A percentile compares a stretch with the other conserved stretches of the same genome.
Evolutionary conservation across 2,329 filamentous ascomycete species (phyloP).

Genomic region (Beauveria brongniartii): DNA sequence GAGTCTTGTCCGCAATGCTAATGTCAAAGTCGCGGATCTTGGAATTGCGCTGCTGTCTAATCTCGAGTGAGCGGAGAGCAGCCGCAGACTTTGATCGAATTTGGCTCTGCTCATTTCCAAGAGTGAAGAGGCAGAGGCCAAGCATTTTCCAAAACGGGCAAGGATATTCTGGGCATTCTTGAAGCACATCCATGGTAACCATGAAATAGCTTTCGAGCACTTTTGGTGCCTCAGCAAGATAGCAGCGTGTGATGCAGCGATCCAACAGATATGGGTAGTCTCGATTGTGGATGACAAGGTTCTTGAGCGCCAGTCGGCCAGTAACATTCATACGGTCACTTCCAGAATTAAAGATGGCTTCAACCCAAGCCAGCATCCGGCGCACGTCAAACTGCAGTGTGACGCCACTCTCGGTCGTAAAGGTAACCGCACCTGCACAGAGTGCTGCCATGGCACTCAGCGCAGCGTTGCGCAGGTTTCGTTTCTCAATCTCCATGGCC

Average conservation of each 20-base stretch:
- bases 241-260: slow-evolving; percentile 86
- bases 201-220: slow-evolving; percentile 92
- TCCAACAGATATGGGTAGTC: slow-evolving; percentile 80
- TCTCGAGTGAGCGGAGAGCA: slow-evolving; percentile 72
- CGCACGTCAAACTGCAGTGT: slow-evolving; percentile 84
- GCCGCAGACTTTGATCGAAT: slow-evolving; percentile 82
- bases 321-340: slow-evolving; percentile 91
- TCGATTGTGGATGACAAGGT: slow-evolving; percentile 83
- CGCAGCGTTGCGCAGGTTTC: slow-evolving; percentile 81
- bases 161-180: slow-evolving; percentile 73
- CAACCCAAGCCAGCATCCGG: slow-evolving; percentile 90
- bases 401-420: slow-evolving; percentile 82
- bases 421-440: slow-evolving; percentile 76
- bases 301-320: slow-evolving; percentile 78
- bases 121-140: slow-evolving; percentile 79
- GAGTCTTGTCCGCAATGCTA: slow-evolving; percentile 96
- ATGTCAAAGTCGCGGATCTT: slow-evolving; percentile 97
- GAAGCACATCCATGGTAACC: slow-evolving; percentile 80
- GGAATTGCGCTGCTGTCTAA: slow-evolving; percentile 68
- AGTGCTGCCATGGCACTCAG: slow-evolving; percentile 92
- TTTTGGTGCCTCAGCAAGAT: slow-evolving; percentile 70
- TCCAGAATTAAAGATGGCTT: slow-evolving; percentile 84
- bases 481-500: slow-evolving; percentile 94
- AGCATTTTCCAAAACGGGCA: slow-evolving; percentile 87
- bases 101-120: slow-evolving; percentile 85